phyloP scores from a whole-genome alignment of 768 basidiomycete species.

The Imleria badia region DNA sequence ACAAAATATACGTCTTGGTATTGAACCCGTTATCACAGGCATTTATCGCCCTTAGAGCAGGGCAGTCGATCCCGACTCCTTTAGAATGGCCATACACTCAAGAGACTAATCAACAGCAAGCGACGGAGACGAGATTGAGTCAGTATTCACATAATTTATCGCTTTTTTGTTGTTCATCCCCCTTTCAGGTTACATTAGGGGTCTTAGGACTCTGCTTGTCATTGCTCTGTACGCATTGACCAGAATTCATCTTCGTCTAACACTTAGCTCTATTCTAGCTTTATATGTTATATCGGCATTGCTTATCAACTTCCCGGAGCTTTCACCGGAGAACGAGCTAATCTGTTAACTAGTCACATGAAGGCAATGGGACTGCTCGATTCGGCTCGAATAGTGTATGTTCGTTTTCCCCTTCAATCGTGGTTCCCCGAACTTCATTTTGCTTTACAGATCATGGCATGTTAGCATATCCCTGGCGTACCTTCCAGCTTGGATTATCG shows the following conservation, averaged over 20 bases:
- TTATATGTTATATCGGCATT: slow-evolving; percentile 70
- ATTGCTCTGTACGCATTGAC: slow-evolving; percentile 55
- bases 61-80: slow-evolving; percentile 53
- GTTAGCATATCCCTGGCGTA: slow-evolving; percentile 63
- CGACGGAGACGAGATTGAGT: slow-evolving; percentile 56
- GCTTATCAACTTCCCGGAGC: slow-evolving; percentile 77
- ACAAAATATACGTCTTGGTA: background rate
- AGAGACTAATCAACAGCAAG: slow-evolving; percentile 65
- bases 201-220: slow-evolving; percentile 59
- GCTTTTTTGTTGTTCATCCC: slow-evolving; percentile 2
- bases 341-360: slow-evolving; percentile 65
- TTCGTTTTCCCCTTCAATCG: background rate
- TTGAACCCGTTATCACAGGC: slow-evolving; percentile 42
- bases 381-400: slow-evolving; percentile 62
- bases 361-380: slow-evolving; percentile 79
- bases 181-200: slow-evolving; percentile 56
- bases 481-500: slow-evolving; percentile 74
- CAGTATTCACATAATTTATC: slow-evolving; percentile 18
- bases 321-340: slow-evolving; percentile 64
- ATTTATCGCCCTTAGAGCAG: slow-evolving; percentile 68
- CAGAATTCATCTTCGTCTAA: background rate
- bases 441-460: slow-evolving; percentile 54
- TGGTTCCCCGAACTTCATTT: background rate
- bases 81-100: slow-evolving; percentile 72
- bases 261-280: slow-evolving; percentile 38